Percentiles rank a stretch among this genome's conserved stretches.
These are phyloP conservation scores for Pleomassaria siparia DNA, from an alignment of 2,329 filamentous ascomycete species.

Conservation along the genomic window DNA sequence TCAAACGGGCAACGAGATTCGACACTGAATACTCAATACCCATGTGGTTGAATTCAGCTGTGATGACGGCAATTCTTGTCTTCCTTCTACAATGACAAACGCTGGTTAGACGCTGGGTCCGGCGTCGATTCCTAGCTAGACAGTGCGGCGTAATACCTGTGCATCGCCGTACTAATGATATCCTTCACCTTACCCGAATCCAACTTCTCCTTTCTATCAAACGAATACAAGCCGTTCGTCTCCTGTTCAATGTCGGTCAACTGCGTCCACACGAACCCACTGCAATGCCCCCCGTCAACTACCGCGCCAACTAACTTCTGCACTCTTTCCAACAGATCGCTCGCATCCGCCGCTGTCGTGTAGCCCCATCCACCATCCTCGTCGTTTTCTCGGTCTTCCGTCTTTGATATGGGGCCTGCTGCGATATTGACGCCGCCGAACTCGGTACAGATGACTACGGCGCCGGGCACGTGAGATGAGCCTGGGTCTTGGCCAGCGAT, in stretches of 20 bases:
- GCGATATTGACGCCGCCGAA: slow-evolving; percentile 71
- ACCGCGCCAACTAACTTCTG: slow-evolving; percentile 62
- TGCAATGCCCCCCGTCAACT: slow-evolving; percentile 58
- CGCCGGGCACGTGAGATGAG: slow-evolving; percentile 54
- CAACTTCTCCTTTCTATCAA: slow-evolving; percentile 61
- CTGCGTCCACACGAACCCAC: slow-evolving; percentile 68
- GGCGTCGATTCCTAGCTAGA: neutral
- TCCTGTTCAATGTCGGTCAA: slow-evolving; percentile 67
- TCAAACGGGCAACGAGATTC: too few relatives aligned
- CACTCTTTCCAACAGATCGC: slow-evolving; percentile 61
- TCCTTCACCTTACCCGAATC: slow-evolving; percentile 58
- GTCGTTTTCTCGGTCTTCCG: too few relatives aligned
- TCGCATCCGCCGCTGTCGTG: slow-evolving; percentile 63
- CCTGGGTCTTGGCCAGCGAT: slow-evolving; percentile 51
- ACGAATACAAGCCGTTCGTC: slow-evolving; percentile 67
- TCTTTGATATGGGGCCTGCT: slow-evolving; percentile 47
- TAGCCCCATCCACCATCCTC: slow-evolving; percentile 64
- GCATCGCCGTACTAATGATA: slow-evolving; percentile 57
- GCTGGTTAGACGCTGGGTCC: too few relatives aligned
- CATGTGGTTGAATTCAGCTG: too few relatives aligned
- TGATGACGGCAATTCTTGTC: too few relatives aligned
- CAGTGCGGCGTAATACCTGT: slow-evolving; percentile 14
- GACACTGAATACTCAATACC: too few relatives aligned
- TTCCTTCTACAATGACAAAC: too few relatives aligned
- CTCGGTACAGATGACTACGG: slow-evolving; percentile 67